Evolutionary conservation across 1,139 yeast genomes (phyloP).

Genomic region (Yamadazyma mexicana): DNA sequence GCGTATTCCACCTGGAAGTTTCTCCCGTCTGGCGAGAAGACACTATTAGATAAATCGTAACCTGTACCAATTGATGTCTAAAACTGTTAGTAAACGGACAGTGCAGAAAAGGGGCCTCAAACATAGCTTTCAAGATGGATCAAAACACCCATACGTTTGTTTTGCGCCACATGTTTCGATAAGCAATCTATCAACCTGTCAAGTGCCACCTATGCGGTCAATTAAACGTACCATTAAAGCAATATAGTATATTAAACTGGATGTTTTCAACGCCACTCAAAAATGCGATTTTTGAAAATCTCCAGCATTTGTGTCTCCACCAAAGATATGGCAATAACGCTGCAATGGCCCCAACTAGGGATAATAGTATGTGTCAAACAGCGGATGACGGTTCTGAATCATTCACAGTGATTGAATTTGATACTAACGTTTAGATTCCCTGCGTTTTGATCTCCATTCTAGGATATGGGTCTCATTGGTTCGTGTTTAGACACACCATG

Average conservation of each 20-base stretch:
- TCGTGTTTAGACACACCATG: conserved; percentile 51
- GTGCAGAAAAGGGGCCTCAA: not conserved
- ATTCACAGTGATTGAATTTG: too few species aligned
- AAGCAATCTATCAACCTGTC: too few species aligned
- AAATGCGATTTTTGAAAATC: conserved; percentile 5
- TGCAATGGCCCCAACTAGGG: conserved; percentile 56
- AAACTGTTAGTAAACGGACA: conserved; percentile 15
- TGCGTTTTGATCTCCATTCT: conserved; percentile 54
- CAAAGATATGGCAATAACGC: conserved; percentile 32
- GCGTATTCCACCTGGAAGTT: conserved; percentile 99
- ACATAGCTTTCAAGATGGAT: not conserved
- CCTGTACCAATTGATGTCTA: conserved; percentile 94
- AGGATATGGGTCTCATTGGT: conserved; percentile 66
- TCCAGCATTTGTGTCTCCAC: not conserved
- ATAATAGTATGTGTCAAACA: conserved; percentile 46
- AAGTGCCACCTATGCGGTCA: not conserved
- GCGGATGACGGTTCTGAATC: too few species aligned
- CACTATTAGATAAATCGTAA: conserved; percentile 93
- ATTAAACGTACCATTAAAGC: conserved; percentile 11
- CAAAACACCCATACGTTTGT: not conserved
- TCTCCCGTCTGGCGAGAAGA: conserved; percentile 85
- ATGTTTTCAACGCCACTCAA: conserved; percentile 12
- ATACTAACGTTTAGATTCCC: conserved; percentile 55
- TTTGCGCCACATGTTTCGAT: too few species aligned
- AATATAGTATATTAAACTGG: not conserved